These are phyloP conservation scores for Rosa lucieae DNA, from an alignment of 306 rosid genomes.

Conservation along the genomic window DNA sequence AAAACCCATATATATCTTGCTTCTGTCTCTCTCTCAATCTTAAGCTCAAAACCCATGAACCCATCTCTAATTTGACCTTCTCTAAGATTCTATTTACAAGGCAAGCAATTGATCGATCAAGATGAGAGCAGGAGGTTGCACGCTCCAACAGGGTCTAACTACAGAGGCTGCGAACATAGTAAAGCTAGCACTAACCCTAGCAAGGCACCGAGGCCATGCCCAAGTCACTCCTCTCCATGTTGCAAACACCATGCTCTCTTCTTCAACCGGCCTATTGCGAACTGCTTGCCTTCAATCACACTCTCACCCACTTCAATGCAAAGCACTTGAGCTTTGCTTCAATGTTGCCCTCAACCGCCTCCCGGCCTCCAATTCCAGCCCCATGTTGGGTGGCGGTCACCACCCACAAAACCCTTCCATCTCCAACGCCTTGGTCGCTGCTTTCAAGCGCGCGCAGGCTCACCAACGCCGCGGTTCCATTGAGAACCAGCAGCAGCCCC, in stretches of 20 bases:
- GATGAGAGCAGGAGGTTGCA: constrained; percentile 86
- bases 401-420: constrained; percentile 69
- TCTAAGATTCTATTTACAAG: background rate
- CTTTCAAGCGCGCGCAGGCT: constrained; percentile 95
- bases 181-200: constrained; percentile 72
- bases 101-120: constrained; percentile 9
- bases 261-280: constrained; percentile 62
- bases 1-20: background rate
- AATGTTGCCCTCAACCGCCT: constrained; percentile 91
- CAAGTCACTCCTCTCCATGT: constrained; percentile 98
- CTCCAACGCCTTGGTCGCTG: constrained; percentile 96
- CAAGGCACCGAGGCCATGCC: constrained; percentile 88
- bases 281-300: constrained; percentile 87
- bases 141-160: constrained; percentile 81
- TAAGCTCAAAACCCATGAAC: background rate
- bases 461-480: constrained; percentile 94
- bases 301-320: constrained; percentile 98
- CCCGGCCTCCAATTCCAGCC: constrained; percentile 72
- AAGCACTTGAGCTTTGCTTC: constrained; percentile 96
- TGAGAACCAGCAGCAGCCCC: constrained; percentile 91
- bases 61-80: constrained; percentile 7
- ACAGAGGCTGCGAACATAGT: constrained; percentile 69
- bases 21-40: constrained; percentile 7
- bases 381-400: constrained; percentile 55
- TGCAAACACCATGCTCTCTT: constrained; percentile 75